These are phyloP conservation scores for Tetrahymena elliotti DNA, from an alignment of 73 alveolate species.

Conservation along the genomic window DNA sequence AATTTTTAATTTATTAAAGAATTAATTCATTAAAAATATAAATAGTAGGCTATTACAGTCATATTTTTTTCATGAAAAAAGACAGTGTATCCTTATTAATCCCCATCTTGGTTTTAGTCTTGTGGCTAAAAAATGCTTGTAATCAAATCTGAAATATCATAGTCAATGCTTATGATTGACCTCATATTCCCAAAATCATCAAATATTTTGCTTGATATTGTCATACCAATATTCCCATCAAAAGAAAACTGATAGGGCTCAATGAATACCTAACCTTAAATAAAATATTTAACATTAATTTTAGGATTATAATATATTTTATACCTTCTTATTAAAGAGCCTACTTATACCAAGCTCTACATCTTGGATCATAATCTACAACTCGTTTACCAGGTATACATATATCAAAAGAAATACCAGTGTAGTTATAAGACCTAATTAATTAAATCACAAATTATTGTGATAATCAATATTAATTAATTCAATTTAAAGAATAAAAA, in stretches of 20 bases:
- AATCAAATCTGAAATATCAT: neutral
- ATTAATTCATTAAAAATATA: neutral
- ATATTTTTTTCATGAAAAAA: neutral
- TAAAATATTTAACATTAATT: neutral
- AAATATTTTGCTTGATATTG: neutral
- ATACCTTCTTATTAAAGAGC: neutral
- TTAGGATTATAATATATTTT: neutral
- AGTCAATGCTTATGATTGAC: neutral
- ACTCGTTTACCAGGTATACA: neutral
- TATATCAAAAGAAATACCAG: neutral
- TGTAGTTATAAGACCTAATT: neutral
- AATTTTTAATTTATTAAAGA: neutral
- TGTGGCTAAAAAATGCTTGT: neutral
- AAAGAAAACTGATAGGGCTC: neutral
- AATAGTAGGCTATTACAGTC: neutral
- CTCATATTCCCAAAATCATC: neutral
- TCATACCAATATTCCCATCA: neutral
- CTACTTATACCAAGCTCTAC: neutral
- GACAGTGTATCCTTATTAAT: neutral
- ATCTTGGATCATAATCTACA: neutral
- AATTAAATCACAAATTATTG: neutral
- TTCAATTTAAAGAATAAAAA: neutral
- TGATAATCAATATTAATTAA: no score
- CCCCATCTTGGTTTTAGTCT: neutral
- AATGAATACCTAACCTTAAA: neutral